Conservation (phyloP, 2,329 filamentous ascomycete species). For the Huntiella bhutanensis region DNA sequence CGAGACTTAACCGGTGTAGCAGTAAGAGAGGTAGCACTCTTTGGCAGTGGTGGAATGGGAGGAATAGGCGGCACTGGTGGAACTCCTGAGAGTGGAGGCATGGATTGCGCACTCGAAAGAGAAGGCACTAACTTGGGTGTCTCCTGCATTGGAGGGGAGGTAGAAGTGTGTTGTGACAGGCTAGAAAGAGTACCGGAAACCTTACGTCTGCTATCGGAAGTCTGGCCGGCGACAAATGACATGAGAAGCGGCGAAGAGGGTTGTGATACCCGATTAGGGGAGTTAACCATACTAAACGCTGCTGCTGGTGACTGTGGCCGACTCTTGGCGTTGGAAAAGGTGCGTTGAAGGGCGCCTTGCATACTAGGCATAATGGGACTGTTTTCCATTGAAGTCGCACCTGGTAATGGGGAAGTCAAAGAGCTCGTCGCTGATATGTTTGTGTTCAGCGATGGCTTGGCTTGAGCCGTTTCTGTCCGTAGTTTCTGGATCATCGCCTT, state of each 20-base stretch:
- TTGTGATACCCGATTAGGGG: slow-evolving; percentile 28
- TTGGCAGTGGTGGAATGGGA: slow-evolving; percentile 32
- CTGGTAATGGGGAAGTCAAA: slow-evolving; percentile 20
- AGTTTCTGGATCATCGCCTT: slow-evolving; percentile 97
- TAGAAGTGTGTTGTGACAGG: slow-evolving; percentile 55
- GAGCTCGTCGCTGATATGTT: slow-evolving; percentile 19
- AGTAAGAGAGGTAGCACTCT: slow-evolving; percentile 35
- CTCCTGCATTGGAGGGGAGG: slow-evolving; percentile 3
- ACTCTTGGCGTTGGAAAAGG: slow-evolving; percentile 68
- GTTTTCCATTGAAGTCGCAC: slow-evolving; percentile 53
- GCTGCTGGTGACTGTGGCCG: slow-evolving; percentile 70
- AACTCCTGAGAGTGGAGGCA: slow-evolving; percentile 1
- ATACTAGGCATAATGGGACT: slow-evolving; percentile 52
- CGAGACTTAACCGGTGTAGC: slow-evolving; percentile 40
- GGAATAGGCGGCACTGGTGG: background rate
- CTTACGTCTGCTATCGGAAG: slow-evolving; percentile 63
- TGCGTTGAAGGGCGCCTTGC: slow-evolving; percentile 54
- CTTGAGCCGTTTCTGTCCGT: slow-evolving; percentile 70
- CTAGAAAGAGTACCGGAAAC: slow-evolving; percentile 78
- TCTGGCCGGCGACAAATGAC: slow-evolving; percentile 76
- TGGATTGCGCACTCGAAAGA: slow-evolving; percentile 23
- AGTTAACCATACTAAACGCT: slow-evolving; percentile 55
- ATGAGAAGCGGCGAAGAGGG: slow-evolving; percentile 83
- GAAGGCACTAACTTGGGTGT: slow-evolving; percentile 19
- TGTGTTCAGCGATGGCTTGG: slow-evolving; percentile 31